A percentile compares a stretch with the other conserved stretches of the same genome.
phyloP scores from a whole-genome alignment of 306 rosid species.

The Quercus ilex region DNA sequence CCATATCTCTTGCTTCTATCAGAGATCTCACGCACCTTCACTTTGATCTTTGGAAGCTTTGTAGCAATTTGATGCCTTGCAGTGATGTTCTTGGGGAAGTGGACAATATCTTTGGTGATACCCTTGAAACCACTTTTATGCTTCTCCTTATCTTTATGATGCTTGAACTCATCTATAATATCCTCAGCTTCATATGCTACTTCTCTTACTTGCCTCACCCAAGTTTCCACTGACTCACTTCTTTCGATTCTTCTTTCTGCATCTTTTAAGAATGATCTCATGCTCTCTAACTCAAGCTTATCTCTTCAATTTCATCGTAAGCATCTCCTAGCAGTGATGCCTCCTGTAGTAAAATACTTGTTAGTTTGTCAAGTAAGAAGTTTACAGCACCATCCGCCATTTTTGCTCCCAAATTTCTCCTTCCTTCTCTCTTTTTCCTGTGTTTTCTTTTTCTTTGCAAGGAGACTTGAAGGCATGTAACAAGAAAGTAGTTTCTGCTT shows the following conservation, averaged over 20 bases:
- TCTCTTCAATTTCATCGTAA: not conserved
- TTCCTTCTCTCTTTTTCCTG: not conserved
- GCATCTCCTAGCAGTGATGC: not conserved
- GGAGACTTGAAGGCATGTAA: not conserved
- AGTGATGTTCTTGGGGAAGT: constrained; percentile 2
- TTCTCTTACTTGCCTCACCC: constrained; percentile 3
- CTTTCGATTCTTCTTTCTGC: not conserved
- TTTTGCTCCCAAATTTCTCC: not conserved
- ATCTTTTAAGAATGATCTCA: not conserved
- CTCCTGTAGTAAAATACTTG: not conserved
- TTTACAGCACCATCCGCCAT: not conserved
- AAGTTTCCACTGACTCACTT: not conserved
- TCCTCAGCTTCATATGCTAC: constrained; percentile 2
- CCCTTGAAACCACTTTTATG: not conserved
- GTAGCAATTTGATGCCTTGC: not conserved
- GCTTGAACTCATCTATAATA: not conserved
- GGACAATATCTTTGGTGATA: not conserved
- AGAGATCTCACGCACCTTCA: not conserved
- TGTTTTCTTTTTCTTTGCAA: not conserved
- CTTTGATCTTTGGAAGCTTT: not conserved
- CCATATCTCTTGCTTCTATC: not conserved
- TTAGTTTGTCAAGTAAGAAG: not conserved
- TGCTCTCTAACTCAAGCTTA: not conserved
- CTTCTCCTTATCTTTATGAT: not conserved
- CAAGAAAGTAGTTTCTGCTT: not conserved